These are phyloP conservation scores for Globisporangium recalcitrans DNA, from an alignment of 352 stramenopile genomes.

Conservation along the genomic window DNA sequence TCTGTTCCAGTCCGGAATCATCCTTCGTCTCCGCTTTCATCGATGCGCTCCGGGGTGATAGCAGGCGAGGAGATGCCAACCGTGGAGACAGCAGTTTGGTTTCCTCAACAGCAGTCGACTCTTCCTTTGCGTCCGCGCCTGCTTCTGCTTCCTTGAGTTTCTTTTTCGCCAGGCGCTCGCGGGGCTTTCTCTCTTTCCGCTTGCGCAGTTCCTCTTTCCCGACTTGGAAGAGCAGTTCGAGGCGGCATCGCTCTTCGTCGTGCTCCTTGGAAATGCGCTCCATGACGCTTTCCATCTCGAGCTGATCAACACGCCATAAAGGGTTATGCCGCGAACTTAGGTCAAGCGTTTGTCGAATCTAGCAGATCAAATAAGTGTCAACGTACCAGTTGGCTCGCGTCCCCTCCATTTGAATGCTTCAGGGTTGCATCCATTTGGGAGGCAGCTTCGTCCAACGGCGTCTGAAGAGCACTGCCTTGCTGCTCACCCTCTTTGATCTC, in stretches of 20 bases:
- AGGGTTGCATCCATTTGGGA: slow-evolving; percentile 29
- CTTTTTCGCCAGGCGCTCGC: slow-evolving; percentile 43
- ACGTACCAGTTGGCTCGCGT: slow-evolving; percentile 16
- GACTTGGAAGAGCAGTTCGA: slow-evolving; percentile 61
- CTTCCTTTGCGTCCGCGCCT: slow-evolving; percentile 1
- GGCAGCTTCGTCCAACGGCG: slow-evolving; percentile 22
- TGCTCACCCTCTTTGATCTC: neutral
- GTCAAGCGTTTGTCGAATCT: neutral
- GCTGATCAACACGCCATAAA: slow-evolving; percentile 16
- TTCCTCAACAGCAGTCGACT: neutral
- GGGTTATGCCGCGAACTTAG: neutral
- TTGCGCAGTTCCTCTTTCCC: slow-evolving; percentile 64
- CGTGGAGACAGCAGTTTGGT: slow-evolving; percentile 7
- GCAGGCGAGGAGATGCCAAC: slow-evolving; percentile 15
- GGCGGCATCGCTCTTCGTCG: slow-evolving; percentile 48
- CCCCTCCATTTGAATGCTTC: slow-evolving; percentile 10
- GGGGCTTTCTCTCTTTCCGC: slow-evolving; percentile 60
- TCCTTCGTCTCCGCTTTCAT: slow-evolving; percentile 28
- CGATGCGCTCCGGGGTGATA: neutral
- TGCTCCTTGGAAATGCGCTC: slow-evolving; percentile 64
- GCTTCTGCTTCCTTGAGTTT: slow-evolving; percentile 29
- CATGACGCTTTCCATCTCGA: slow-evolving; percentile 55
- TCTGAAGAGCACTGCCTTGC: neutral
- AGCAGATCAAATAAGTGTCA: neutral
- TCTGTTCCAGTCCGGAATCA: neutral